Evolutionary conservation across 257 asterid species (phyloP).

Genomic region (Fraxinus pennsylvanica): DNA sequence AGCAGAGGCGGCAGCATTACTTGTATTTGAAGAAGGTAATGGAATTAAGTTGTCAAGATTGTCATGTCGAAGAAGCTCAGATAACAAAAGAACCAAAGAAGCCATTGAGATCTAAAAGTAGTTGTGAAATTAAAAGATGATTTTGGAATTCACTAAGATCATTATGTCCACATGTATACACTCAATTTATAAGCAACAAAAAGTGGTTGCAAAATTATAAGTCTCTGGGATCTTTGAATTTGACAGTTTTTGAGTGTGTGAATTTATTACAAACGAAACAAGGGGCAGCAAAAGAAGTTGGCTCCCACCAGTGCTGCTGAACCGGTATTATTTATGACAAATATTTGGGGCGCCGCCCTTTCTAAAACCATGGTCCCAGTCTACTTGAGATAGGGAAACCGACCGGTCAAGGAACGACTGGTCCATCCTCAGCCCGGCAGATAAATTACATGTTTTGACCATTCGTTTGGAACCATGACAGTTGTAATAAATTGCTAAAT

Average conservation of each 20-base stretch:
- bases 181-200: slow-evolving; percentile 21
- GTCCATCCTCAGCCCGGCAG: too few relatives aligned
- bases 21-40: background rate
- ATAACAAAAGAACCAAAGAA: slow-evolving; percentile 58
- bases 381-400: too few relatives aligned
- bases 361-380: background rate
- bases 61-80: slow-evolving; percentile 53
- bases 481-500: too few relatives aligned
- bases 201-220: slow-evolving; percentile 16
- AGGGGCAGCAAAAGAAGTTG: background rate
- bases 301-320: background rate
- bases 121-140: too few relatives aligned
- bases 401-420: too few relatives aligned
- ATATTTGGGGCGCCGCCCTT: background rate
- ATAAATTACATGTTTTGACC: too few relatives aligned
- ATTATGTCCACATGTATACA: background rate
- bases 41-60: slow-evolving; percentile 38
- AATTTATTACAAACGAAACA: background rate
- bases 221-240: background rate
- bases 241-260: background rate
- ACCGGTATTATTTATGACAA: background rate
- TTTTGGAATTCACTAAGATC: too few relatives aligned
- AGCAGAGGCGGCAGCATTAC: slow-evolving; percentile 4
- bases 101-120: slow-evolving; percentile 41
- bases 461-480: too few relatives aligned